Evolutionary conservation across 148 eudicot species (phyloP).

Genomic region (Chenopodium suecicum): DNA sequence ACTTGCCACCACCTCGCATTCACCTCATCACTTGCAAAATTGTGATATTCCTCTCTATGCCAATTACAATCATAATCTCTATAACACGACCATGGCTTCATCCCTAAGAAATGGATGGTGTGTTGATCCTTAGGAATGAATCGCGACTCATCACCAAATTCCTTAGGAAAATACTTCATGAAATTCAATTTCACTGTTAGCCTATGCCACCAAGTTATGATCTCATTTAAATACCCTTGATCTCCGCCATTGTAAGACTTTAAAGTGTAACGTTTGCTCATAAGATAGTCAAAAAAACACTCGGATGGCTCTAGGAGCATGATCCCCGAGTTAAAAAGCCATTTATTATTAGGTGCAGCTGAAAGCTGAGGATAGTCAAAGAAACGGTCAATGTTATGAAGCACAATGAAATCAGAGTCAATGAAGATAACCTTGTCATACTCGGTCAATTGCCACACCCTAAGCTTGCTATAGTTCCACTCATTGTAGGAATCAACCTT

Average conservation of each 20-base stretch:
- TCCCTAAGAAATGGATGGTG: constrained; percentile 62
- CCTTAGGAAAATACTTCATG: constrained; percentile 38
- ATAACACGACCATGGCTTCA: constrained; percentile 77
- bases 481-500: constrained; percentile 46
- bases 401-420: constrained; percentile 60
- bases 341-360: constrained; percentile 42
- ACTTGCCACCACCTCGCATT: constrained; percentile 63
- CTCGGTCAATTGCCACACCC: constrained; percentile 59
- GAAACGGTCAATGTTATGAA: constrained; percentile 49
- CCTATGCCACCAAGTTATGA: constrained; percentile 75
- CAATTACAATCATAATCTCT: constrained; percentile 74
- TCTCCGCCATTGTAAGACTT: constrained; percentile 79
- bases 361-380: constrained; percentile 60
- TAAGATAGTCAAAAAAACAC: constrained; percentile 51
- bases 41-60: constrained; percentile 36
- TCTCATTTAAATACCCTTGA: constrained; percentile 73
- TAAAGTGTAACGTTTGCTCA: constrained; percentile 36
- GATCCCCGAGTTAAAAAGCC: constrained; percentile 67
- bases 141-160: constrained; percentile 5
- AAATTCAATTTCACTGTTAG: constrained; percentile 39
- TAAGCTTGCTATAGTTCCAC: constrained; percentile 78
- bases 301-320: constrained; percentile 68
- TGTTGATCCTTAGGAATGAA: constrained; percentile 33
- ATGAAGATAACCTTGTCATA: constrained; percentile 68
- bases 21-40: constrained; percentile 49